Conservation (phyloP, 371 early-diverging fungal genomes). For the Mucor circinelloides region DNA sequence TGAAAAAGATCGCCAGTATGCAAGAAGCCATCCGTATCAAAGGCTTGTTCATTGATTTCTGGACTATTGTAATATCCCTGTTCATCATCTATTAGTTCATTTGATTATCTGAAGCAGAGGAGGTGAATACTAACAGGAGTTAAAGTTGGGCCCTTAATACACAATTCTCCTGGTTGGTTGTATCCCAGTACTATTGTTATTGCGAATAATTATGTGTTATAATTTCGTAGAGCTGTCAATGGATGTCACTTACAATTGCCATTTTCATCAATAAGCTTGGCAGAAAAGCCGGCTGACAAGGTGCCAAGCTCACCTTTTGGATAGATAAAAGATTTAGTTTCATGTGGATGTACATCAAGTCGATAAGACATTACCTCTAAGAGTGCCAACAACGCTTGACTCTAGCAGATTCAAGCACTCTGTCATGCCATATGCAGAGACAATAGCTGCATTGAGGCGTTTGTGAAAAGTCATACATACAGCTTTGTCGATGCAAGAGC, state of each 20-base stretch:
- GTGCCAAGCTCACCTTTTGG: not conserved
- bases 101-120: not conserved
- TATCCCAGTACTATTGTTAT: not conserved
- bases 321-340: not conserved
- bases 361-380: constrained; percentile 30
- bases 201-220: not conserved
- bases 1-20: constrained; percentile 79
- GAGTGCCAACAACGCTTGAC: constrained; percentile 12
- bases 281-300: constrained; percentile 65
- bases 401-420: constrained; percentile 18
- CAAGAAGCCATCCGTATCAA: constrained; percentile 68
- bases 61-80: constrained; percentile 60
- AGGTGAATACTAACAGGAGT: constrained; percentile 48
- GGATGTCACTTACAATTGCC: constrained; percentile 41
- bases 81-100: not conserved
- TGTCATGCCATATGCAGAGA: constrained; percentile 34
- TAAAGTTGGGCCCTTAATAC: constrained; percentile 79
- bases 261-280: constrained; percentile 68
- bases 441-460: constrained; percentile 35
- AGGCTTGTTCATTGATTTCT: constrained; percentile 57
- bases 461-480: constrained; percentile 16
- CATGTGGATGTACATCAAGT: not conserved
- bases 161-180: constrained; percentile 69
- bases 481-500: constrained; percentile 50
- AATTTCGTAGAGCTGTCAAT: not conserved